Base-by-base conservation (phyloP, 257 asterid species). In the Fraxinus anomala region DNA sequence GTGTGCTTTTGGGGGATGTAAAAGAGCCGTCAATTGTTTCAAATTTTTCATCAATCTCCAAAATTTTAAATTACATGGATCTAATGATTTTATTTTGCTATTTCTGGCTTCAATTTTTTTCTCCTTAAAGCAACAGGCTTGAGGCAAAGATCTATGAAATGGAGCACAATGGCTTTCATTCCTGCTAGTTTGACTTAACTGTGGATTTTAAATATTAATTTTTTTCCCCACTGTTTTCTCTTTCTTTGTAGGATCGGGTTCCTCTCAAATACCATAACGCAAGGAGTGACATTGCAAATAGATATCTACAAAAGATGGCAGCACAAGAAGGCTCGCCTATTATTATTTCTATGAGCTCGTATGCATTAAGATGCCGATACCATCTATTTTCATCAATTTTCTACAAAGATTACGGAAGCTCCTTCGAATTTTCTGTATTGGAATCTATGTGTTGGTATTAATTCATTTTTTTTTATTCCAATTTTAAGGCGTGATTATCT, bases 301-400 rank as follows among this genome's bases (percentile, higher is more conserved):
- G 83, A 78, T 88, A 85, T 82, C 78, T 87, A 36, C 70, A 82
- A 36, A 87, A 84, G 80, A 80, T 95, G 96, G 82, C 77, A 39
- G 83, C 83, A 68, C 87, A 44, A 69, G 90, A 83, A 77, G 86
- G 76, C 68, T 78, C 93, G 69, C 86, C 85, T 33, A 67, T 95
- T 66, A 49, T 74, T 69, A 90, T 95, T 87, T 84, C 89, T 70
- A 91, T 90, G 94, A 87, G 89, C 92, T 82, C 88, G 99, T 91
- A 87, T 72, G 93, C 73, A 76, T 75, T 77, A 47, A 40, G 67
- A 39, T 36, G 75, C 75, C 42, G 59, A 74, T 44, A 47, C 17
- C 49, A 49, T 37, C 75, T 49, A 65, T 44, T 67, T 80, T 77
- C 56, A 40, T 44, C 68, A 47, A 81, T 39, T 61, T 31, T 75